Percentiles rank a stretch among this genome's conserved stretches.
Evolutionary conservation across 331 rosid genomes (phyloP).

Genomic region (Ulmus americana): DNA sequence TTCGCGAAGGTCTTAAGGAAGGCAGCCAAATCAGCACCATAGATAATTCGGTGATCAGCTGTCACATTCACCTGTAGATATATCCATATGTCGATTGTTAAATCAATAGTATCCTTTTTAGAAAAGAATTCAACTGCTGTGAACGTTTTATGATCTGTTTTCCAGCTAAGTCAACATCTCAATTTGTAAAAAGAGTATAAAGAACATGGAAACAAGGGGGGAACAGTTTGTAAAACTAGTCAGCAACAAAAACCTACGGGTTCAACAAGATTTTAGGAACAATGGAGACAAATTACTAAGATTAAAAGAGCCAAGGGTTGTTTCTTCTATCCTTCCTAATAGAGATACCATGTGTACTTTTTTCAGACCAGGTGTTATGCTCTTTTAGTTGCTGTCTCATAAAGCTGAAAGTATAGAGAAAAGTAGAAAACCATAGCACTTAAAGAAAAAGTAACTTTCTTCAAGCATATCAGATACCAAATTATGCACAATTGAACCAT

Average conservation of each 20-base stretch:
- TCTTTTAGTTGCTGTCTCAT: not conserved
- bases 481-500: not conserved
- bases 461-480: not conserved
- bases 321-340: not conserved
- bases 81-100: conserved; percentile 11
- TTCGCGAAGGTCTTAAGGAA: conserved; percentile 79
- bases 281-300: not conserved
- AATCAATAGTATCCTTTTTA: not conserved
- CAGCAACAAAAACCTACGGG: not conserved
- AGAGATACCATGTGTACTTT: not conserved
- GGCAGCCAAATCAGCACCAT: conserved; percentile 92
- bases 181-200: not conserved
- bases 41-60: conserved; percentile 83
- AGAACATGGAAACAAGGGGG: not conserved
- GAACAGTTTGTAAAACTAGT: not conserved
- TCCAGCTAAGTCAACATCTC: not conserved
- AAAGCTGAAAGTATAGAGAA: not conserved
- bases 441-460: not conserved
- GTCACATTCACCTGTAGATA: conserved; percentile 86
- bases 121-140: not conserved
- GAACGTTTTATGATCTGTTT: not conserved
- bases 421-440: not conserved
- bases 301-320: not conserved
- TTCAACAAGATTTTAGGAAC: not conserved
- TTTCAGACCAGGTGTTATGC: not conserved